Evolutionary conservation across 2,329 filamentous ascomycete genomes (phyloP), one percentile per base, ranked within the genome.

Genomic region (Volutella citrinella): DNA sequence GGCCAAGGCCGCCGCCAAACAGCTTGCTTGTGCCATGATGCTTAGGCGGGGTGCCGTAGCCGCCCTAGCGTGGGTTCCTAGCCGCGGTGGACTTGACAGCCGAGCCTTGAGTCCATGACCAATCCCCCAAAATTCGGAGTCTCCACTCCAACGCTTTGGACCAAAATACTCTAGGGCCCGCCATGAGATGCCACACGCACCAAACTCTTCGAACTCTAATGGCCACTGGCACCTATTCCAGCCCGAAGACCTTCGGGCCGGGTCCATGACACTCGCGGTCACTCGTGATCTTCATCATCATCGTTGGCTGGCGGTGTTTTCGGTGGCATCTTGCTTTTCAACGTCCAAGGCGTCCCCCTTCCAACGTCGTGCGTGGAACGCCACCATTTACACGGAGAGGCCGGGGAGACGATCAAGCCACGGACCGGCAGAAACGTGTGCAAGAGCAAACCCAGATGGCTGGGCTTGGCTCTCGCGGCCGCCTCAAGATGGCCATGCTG

Each of bases 1-100:
- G 41, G 38, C 19, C 36, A 40, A 29, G n/a, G n/a, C n/a, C n/a
- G n/a, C n/a, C n/a, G n/a, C n/a, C n/a, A n/a, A n/a, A n/a, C 39
- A 44, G 32, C 39, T 38, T 45, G 42, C 40, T 44, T 40, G 42
- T 51, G 49, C 43, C 46, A 49, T 45, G 40, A 48, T 32, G 48
- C 41, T 52, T n/a, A n/a, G n/a, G 50, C 48, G 46, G 50, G 50
- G 40, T 54, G 43, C 36, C 35, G 49, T 48, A 50, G 50, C 50
- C 50, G 50, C 47, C 37, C 40, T 54, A 54, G 50, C 46, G 47
- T 46, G 45, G 30, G 27, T 29, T n/a, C 31, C 40, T 50, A 54
- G 43, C 42, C 41, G 49, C 40, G 34, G 38, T 37, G 46, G 45
- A 44, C 32, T 32, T 53, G 49, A 43, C 50, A 53, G 34, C 40